phyloP scores from a whole-genome alignment of 306 rosid genomes.

The Canavalia gladiata region DNA sequence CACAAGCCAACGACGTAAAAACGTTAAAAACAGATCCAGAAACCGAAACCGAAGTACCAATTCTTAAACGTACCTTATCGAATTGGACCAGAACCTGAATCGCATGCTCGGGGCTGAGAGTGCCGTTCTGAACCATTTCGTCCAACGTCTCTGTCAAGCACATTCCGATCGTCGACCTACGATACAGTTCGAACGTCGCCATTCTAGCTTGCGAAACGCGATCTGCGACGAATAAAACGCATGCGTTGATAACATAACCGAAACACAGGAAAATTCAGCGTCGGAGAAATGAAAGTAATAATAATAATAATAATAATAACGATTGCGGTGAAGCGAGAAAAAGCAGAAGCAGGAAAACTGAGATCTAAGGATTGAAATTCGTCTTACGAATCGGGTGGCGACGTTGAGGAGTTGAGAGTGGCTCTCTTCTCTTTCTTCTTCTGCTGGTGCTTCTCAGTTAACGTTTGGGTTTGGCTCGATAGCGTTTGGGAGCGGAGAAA shows the following conservation, averaged over 20 bases:
- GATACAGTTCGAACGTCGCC: conserved; percentile 94
- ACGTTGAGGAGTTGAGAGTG: conserved; percentile 27
- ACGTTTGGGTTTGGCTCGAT: conserved; percentile 57
- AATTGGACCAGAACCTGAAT: conserved; percentile 95
- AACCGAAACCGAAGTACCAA: not conserved
- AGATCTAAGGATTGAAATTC: conserved; percentile 34
- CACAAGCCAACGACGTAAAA: conserved; percentile 3
- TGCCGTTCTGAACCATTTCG: conserved; percentile 88
- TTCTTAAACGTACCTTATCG: conserved; percentile 68
- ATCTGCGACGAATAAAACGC: conserved; percentile 55
- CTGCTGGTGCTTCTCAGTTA: conserved; percentile 40
- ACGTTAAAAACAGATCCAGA: conserved; percentile 13
- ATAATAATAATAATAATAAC: not conserved
- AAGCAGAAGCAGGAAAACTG: not conserved
- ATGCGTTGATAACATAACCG: not conserved
- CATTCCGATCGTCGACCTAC: conserved; percentile 92
- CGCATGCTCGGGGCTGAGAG: conserved; percentile 94
- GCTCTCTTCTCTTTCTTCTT: conserved; percentile 31
- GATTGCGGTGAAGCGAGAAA: conserved; percentile 8
- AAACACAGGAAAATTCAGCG: not conserved
- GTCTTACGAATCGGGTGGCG: conserved; percentile 45
- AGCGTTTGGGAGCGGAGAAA: conserved; percentile 62
- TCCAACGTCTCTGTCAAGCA: conserved; percentile 91
- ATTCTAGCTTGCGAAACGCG: conserved; percentile 55
- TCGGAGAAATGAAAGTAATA: not conserved